These are phyloP conservation scores for Trametes villosa DNA, from an alignment of 768 basidiomycete species.

Conservation along the genomic window DNA sequence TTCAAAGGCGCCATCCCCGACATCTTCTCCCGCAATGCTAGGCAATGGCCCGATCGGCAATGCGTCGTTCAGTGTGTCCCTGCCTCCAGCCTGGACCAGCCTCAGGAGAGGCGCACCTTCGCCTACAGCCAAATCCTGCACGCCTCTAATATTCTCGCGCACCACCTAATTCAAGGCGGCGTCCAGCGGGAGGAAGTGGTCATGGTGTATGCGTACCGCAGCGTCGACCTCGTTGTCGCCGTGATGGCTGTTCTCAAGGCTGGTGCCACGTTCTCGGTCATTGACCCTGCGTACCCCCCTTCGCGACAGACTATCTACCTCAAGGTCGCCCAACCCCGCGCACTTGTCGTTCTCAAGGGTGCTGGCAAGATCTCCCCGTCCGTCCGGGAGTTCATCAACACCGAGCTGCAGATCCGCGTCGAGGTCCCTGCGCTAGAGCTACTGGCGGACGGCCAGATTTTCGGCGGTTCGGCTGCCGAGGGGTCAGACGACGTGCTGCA, in stretches of 20 bases:
- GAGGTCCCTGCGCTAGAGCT: slow-evolving; percentile 91
- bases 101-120: slow-evolving; percentile 62
- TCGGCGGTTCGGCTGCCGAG: slow-evolving; percentile 57
- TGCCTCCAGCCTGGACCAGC: slow-evolving; percentile 38
- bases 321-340: slow-evolving; percentile 89
- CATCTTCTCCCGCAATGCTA: slow-evolving; percentile 89
- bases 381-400: slow-evolving; percentile 81
- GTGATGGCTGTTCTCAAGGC: slow-evolving; percentile 97
- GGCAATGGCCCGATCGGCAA: slow-evolving; percentile 73
- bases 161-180: slow-evolving; percentile 85
- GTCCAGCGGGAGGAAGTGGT: slow-evolving; percentile 94
- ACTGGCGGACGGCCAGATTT: slow-evolving; percentile 59
- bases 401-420: slow-evolving; percentile 82
- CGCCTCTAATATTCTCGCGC: slow-evolving; percentile 88
- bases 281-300: slow-evolving; percentile 97
- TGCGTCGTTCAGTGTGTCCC: slow-evolving; percentile 87
- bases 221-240: slow-evolving; percentile 95
- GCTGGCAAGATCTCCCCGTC: slow-evolving; percentile 81
- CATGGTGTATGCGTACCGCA: slow-evolving; percentile 96
- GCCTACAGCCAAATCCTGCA: slow-evolving; percentile 81
- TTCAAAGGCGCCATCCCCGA: slow-evolving; percentile 98
- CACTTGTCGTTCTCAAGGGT: slow-evolving; percentile 86
- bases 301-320: slow-evolving; percentile 93
- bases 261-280: slow-evolving; percentile 96
- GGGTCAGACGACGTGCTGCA: slow-evolving; percentile 62